phyloP scores from a whole-genome alignment of 2,329 filamentous ascomycete genomes.

The Pseudogymnoascus sp. region DNA sequence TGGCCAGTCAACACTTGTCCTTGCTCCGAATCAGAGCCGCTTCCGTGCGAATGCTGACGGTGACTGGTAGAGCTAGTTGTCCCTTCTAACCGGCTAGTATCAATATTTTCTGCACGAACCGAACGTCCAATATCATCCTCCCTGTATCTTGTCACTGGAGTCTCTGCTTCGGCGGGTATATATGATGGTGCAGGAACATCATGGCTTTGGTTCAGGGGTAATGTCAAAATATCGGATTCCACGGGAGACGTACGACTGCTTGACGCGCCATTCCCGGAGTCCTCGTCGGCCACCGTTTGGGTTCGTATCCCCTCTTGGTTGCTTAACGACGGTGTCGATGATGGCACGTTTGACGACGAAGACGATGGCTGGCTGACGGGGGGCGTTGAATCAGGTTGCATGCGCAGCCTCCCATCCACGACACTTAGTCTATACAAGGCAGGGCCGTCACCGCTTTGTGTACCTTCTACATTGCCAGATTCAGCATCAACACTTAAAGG shows the following conservation, averaged over 20 bases:
- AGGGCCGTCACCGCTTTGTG: background rate
- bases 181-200: background rate
- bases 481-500: background rate
- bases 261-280: background rate
- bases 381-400: background rate
- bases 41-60: background rate
- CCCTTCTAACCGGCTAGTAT: background rate
- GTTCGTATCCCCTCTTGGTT: background rate
- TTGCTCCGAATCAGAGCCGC: background rate
- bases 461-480: background rate
- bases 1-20: background rate
- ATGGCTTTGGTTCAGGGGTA: background rate
- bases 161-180: background rate
- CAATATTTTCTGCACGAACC: background rate
- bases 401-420: background rate
- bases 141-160: background rate
- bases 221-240: background rate
- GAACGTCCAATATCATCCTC: background rate
- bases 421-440: background rate
- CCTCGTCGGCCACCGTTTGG: background rate
- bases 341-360: background rate
- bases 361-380: background rate
- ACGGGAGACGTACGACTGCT: background rate
- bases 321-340: background rate
- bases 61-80: background rate